Evolutionary conservation across 345 rosid species (phyloP).

Genomic region (Lagerstroemia speciosa): DNA sequence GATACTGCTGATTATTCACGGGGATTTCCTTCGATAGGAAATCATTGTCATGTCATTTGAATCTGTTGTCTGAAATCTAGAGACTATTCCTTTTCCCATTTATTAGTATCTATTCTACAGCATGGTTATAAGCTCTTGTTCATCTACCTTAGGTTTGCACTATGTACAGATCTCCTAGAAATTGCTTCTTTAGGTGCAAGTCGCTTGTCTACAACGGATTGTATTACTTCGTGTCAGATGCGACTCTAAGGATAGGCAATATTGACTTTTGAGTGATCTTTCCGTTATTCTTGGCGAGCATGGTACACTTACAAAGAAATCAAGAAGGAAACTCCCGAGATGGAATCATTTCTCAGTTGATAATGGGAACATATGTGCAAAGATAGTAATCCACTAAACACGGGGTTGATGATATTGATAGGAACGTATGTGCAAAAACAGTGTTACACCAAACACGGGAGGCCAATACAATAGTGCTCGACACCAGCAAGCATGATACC

Average conservation of each 20-base stretch:
- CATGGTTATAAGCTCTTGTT: background rate
- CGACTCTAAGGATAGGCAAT: too few relatives aligned
- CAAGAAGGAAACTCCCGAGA: too few relatives aligned
- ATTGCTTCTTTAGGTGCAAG: background rate
- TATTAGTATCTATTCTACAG: background rate
- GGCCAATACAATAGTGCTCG: background rate
- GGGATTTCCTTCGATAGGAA: background rate
- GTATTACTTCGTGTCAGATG: too few relatives aligned
- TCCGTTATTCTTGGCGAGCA: background rate
- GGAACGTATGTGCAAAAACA: background rate
- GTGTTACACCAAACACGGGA: background rate
- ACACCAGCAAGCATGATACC: conserved; percentile 25
- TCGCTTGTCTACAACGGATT: background rate
- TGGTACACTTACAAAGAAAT: too few relatives aligned
- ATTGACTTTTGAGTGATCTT: background rate
- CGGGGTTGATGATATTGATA: too few relatives aligned
- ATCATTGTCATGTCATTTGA: background rate
- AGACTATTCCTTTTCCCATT: background rate
- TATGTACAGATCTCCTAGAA: background rate
- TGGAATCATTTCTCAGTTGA: too few relatives aligned
- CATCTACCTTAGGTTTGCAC: background rate
- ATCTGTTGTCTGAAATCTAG: background rate
- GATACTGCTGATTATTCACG: conserved; percentile 2
- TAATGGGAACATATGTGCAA: too few relatives aligned
- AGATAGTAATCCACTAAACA: too few relatives aligned